phyloP scores from a whole-genome alignment of 1,284 basidiomycete species.

The Heimioporus punctisporus region DNA sequence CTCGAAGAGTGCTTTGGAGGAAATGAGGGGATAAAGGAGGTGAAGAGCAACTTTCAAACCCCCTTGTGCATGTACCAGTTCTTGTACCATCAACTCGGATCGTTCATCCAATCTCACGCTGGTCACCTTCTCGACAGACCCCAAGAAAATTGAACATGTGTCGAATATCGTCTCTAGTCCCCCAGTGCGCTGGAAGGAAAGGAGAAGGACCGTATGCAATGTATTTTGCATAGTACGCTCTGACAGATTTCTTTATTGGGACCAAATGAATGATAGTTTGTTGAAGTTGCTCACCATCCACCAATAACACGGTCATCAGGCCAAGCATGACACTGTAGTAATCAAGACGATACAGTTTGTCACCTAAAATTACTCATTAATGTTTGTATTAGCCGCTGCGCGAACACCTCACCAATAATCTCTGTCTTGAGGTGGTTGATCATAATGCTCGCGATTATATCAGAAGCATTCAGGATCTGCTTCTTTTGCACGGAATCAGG shows the following conservation, averaged over 20 bases:
- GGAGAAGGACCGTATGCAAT: conserved; percentile 84
- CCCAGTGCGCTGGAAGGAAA: conserved; percentile 72
- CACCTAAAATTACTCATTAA: conserved; percentile 35
- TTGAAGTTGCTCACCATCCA: conserved; percentile 69
- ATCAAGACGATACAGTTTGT: conserved; percentile 56
- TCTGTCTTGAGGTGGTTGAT: conserved; percentile 70
- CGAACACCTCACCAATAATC: conserved; percentile 48
- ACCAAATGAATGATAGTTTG: neutral
- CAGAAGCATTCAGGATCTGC: conserved; percentile 74
- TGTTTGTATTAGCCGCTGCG: neutral
- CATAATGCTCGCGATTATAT: conserved; percentile 74
- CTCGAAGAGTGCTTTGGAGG: conserved; percentile 82
- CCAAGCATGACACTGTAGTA: conserved; percentile 84
- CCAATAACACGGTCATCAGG: conserved; percentile 71
- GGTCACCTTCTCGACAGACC: conserved; percentile 56
- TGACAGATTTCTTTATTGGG: conserved; percentile 31
- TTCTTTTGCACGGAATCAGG: conserved; percentile 80
- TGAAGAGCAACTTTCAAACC: conserved; percentile 85
- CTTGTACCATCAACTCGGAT: conserved; percentile 57
- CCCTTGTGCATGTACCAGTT: conserved; percentile 75
- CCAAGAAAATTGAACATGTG: conserved; percentile 60
- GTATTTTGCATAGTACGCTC: conserved; percentile 75
- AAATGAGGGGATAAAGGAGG: conserved; percentile 78
- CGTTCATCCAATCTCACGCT: conserved; percentile 54
- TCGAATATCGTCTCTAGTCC: conserved; percentile 75